These are phyloP conservation scores for Suillus plorans DNA, from an alignment of 768 basidiomycete genomes.

Conservation along the genomic window DNA sequence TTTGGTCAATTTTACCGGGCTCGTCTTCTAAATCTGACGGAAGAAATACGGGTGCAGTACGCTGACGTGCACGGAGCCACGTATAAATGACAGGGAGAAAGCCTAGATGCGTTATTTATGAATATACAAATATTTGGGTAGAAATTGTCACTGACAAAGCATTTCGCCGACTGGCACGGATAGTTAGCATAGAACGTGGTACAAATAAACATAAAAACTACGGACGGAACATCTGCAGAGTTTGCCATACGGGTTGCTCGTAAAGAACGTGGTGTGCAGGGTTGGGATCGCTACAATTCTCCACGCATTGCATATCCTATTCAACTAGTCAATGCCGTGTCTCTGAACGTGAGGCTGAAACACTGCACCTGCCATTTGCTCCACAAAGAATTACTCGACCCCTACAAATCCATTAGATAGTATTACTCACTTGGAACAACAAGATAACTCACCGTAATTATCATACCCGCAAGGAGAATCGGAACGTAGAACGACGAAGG, in stretches of 20 bases:
- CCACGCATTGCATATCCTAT: constrained; percentile 98
- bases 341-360: constrained; percentile 8
- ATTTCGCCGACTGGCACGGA: constrained; percentile 82
- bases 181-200: constrained; percentile 30
- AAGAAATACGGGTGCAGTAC: constrained; percentile 52
- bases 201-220: constrained; percentile 21
- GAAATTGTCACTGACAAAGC: constrained; percentile 62
- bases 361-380: constrained; percentile 73
- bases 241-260: constrained; percentile 95
- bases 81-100: constrained; percentile 82
- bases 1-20: constrained; percentile 30
- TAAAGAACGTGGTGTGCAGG: constrained; percentile 66
- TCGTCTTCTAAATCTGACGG: constrained; percentile 48
- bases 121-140: constrained; percentile 6
- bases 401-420: constrained; percentile 40
- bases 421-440: background rate
- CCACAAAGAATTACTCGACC: constrained; percentile 80
- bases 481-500: constrained; percentile 68
- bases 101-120: constrained; percentile 43
- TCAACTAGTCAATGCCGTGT: constrained; percentile 9
- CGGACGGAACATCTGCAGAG: constrained; percentile 86
- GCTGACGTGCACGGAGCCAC: constrained; percentile 51
- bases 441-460: constrained; percentile 63
- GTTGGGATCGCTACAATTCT: constrained; percentile 77
- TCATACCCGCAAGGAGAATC: constrained; percentile 88